Evolutionary conservation across 768 basidiomycete genomes (phyloP), one percentile per base, ranked within the genome.

Genomic region (Solioccasus polychromus): DNA sequence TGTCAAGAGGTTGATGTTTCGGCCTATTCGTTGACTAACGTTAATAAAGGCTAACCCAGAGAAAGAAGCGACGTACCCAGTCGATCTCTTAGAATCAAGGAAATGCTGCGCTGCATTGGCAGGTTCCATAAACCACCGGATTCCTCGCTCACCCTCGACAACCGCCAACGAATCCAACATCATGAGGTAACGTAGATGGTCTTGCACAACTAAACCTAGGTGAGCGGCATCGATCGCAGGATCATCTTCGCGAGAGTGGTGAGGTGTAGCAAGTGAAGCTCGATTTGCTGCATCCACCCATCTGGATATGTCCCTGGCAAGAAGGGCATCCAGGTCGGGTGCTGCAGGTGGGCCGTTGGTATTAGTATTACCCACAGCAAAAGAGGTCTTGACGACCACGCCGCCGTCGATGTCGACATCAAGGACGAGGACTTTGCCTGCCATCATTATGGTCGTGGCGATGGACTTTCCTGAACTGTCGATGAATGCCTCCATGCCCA

Each of bases 371-470:
- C 65, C 58, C 24, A 79, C 72, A 1, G 85, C 88, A 61, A 85
- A 88, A 8, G 85, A 82, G 2, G 83, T 86, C 61, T 87, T 90
- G 53, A 88, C 78, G 31, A 70, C 75, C 0, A 76, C 73, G 22
- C 50, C 48, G 37, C 56, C 63, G 11, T 67, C 63, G 51, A 91
- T 76, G 53, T 87, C 83, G 47, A 89, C 73, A 59, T 91, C 88
- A 43, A 90, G 67, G 26, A 90, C 87, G 9, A 91, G 68, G n/a
- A 88, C 80, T 61, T 88, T 88, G 2, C 88, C 88, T 4, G 81
- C 88, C 29, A 89, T 74, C 17, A 83, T 75, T 30, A 88, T 67
- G 0, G 75, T 82, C 31, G 75, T 68, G 20, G 69, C 68, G 35
- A 55, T 38, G n/a, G 59, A 53, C 14, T 47, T 30, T 14, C 75